Base-by-base conservation (phyloP, 306 rosid species). In the Cicer judaicum region DNA sequence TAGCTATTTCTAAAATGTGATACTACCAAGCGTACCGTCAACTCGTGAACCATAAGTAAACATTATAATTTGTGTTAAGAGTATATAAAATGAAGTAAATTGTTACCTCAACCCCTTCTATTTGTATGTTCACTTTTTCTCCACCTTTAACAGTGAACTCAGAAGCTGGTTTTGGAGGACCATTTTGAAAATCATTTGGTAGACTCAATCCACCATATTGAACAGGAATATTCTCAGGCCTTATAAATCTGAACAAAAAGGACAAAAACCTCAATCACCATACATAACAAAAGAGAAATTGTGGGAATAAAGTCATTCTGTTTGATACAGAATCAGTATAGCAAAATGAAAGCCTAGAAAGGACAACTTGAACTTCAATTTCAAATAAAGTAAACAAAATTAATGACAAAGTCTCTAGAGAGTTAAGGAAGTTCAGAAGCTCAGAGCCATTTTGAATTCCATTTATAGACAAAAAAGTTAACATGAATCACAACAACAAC, bases 71-170 rank as follows among this genome's bases (percentile, higher is more conserved):
- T 39, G 71, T 57, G 5, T 24, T 29, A 63, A 70, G 19, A 64
- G 64, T 21, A 36, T 48, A 46, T 11, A 24, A 0, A 41, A 67
- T 12, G 64, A 70, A 49, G 10, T 43, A 41, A 41, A 67, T 73
- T 48, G 38, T 65, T 39, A 69, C 99, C 99, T 94, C 97, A 77
- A 94, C 86, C 72, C 99, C 99, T 86, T 92, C 98, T 5, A 94
- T 90, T 80, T 94, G 97, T 49, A 94, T 92, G 87, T 94, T 94
- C 61, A 94, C 96, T 83, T 87, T 94, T 89, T 92, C 99, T 21
- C 99, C 98, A 21, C 99, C 71, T 84, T 90, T 94, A 52, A 94
- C 89, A 18, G 86, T 82, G 87, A 94, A 94, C 81, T 92, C 98
- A 13, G 98, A 92, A 63, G 99, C 99, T 12, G 96, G 96, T 70